These are phyloP conservation scores for Fusarium dimerum DNA, from an alignment of 2,329 filamentous ascomycete genomes.

Conservation along the genomic window DNA sequence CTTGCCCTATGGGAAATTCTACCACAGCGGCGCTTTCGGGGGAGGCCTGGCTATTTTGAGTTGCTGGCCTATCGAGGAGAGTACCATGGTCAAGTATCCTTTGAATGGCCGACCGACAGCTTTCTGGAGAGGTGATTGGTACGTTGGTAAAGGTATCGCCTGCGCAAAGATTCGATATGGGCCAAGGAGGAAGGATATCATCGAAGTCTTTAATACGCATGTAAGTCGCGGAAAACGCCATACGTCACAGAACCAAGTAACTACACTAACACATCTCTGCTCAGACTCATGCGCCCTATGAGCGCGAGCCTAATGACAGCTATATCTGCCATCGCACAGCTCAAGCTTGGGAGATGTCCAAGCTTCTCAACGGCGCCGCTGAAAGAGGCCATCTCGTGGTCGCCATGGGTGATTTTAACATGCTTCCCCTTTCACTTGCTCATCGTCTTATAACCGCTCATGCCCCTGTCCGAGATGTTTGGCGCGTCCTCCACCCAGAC, in stretches of 20 bases:
- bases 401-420: constrained; percentile 93
- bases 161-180: constrained; percentile 78
- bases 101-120: constrained; percentile 91
- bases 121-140: constrained; percentile 95
- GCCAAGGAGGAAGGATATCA: constrained; percentile 60
- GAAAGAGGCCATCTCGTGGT: constrained; percentile 82
- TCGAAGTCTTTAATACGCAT: constrained; percentile 94
- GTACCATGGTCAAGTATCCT: constrained; percentile 82
- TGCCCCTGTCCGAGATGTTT: constrained; percentile 77
- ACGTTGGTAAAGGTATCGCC: constrained; percentile 91
- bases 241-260: neutral
- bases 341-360: constrained; percentile 93
- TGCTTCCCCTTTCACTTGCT: constrained; percentile 83
- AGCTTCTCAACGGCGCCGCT: constrained; percentile 79
- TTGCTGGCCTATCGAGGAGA: constrained; percentile 89
- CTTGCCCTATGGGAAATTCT: constrained; percentile 91
- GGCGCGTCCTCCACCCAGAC: constrained; percentile 81
- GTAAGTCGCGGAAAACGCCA: constrained; percentile 41
- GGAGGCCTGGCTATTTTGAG: constrained; percentile 87
- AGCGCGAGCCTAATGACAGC: constrained; percentile 74
- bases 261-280: neutral
- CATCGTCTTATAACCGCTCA: constrained; percentile 81
- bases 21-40: constrained; percentile 85
- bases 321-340: constrained; percentile 90
- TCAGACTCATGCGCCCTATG: constrained; percentile 80